A percentile compares a stretch with the other conserved stretches of the same genome.
Conservation (phyloP, 305 asterid genomes). For the Plantago rigida region DNA sequence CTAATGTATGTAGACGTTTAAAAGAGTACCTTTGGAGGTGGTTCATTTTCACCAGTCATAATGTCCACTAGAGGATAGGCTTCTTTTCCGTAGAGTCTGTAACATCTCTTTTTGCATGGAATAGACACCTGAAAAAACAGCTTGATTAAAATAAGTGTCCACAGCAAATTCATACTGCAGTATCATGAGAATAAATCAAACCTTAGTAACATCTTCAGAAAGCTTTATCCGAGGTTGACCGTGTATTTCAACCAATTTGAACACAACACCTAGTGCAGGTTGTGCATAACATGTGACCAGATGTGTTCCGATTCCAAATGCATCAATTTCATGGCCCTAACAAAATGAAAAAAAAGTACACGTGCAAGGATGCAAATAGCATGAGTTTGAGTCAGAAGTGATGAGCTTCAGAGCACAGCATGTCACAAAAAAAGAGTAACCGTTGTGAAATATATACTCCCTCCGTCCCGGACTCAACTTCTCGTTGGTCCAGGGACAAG, state of each 20-base stretch:
- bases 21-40: constrained; percentile 47
- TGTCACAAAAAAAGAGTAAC: not conserved
- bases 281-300: constrained; percentile 64
- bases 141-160: constrained; percentile 7
- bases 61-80: constrained; percentile 77
- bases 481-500: too few relatives aligned
- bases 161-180: constrained; percentile 4
- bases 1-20: not conserved
- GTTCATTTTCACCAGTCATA: constrained; percentile 54
- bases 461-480: not conserved
- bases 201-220: constrained; percentile 64
- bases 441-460: not conserved
- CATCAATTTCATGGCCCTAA: constrained; percentile 20
- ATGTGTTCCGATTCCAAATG: constrained; percentile 46
- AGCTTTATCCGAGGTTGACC: constrained; percentile 61
- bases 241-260: constrained; percentile 59
- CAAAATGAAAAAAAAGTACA: not conserved
- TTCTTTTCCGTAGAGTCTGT: constrained; percentile 89
- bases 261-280: constrained; percentile 59
- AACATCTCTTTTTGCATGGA: constrained; percentile 92
- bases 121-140: constrained; percentile 64
- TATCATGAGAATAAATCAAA: constrained; percentile 24
- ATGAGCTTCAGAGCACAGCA: not conserved
- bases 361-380: constrained; percentile 7
- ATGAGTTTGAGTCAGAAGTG: not conserved